phyloP scores from a whole-genome alignment of 192 early-diverging fungal genomes.

The Powellomyces hirtus region DNA sequence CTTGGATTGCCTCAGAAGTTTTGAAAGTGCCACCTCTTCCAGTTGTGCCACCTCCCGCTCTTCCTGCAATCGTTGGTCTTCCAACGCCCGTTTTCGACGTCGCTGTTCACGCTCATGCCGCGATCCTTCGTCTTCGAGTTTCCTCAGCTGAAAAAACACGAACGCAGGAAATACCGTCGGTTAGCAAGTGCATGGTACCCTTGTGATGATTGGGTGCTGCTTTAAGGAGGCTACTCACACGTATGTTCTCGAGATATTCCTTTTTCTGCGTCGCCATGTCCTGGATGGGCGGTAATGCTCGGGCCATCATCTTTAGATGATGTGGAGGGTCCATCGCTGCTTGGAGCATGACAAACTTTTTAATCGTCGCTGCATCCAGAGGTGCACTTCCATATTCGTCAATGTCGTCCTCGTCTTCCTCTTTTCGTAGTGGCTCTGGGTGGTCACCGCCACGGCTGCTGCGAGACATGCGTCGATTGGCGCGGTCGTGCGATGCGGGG shows the following conservation, averaged over 20 bases:
- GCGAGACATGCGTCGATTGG: background rate
- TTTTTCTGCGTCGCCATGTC: constrained; percentile 25
- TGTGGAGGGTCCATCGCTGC: constrained; percentile 36
- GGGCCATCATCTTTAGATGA: constrained; percentile 39
- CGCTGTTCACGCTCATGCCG: constrained; percentile 51
- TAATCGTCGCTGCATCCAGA: constrained; percentile 30
- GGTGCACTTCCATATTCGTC: background rate
- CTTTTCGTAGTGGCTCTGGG: background rate
- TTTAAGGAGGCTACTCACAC: constrained; percentile 32
- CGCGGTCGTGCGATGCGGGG: background rate
- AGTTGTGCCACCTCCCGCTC: constrained; percentile 40
- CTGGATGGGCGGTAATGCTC: constrained; percentile 20
- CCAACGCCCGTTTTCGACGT: constrained; percentile 49
- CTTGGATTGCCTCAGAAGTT: constrained; percentile 56
- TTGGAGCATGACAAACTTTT: constrained; percentile 32
- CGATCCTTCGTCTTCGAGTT: constrained; percentile 47
- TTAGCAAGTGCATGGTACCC: background rate
- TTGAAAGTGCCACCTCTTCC: constrained; percentile 45
- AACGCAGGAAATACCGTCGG: background rate
- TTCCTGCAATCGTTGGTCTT: constrained; percentile 46
- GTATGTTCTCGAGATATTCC: constrained; percentile 47
- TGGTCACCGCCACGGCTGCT: background rate
- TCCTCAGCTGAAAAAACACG: constrained; percentile 37
- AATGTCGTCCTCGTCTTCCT: constrained; percentile 8
- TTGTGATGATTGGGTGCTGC: too few species aligned